Base-by-base conservation (phyloP, 2,329 filamentous ascomycete genomes). In the Tetracladium maxilliforme region DNA sequence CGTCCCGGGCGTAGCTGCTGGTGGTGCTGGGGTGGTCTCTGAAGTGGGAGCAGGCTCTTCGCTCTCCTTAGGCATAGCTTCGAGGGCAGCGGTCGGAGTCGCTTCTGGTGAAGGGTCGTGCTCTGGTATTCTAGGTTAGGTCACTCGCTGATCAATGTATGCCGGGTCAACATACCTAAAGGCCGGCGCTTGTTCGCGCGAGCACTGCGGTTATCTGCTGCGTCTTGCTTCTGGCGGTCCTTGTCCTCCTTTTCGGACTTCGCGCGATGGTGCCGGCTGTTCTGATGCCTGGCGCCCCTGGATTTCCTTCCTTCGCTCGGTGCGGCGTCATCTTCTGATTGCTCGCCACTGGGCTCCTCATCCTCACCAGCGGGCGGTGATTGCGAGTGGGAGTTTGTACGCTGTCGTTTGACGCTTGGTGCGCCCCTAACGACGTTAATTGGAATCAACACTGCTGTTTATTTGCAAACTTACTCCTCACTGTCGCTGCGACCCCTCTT, bases 401-500 rank as follows among this genome's bases (percentile, higher is more conserved):
- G 73, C 47, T 83, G 84, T 36, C 87, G 69, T 55, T 95, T 95
- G 24, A 69, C 52, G 32, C 61, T 69, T 34, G 74, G 66, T 30
- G 68, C 71, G 44, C 75, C 75, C 38, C 83, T 92, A 35, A 25
- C 29, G 29, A 26, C 26, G 35, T 50, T 31, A 41, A 39, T 41
- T 29, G 36, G 26, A 18, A 27, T 33, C 14, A 16, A 23, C 26
- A 30, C 25, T 19, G 12, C 24, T 25, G 25, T 30, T 16, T 25
- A 7, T 23, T 13, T n/a, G 17, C 7, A 19, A 16, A 70, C 83
- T 52, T 64, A 95, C 87, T 92, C 82, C 65, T 94, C 84, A 44
- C 83, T 93, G 32, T 90, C 83, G 42, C 90, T 92, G 33, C 87
- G 70, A 33, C 74, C 76, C 42, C 90, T 65, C 56, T 98, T 98